Percentiles rank a stretch among this genome's conserved stretches.
Conservation (phyloP, 139 green algal species). For the Coelastrella sp. region DNA sequence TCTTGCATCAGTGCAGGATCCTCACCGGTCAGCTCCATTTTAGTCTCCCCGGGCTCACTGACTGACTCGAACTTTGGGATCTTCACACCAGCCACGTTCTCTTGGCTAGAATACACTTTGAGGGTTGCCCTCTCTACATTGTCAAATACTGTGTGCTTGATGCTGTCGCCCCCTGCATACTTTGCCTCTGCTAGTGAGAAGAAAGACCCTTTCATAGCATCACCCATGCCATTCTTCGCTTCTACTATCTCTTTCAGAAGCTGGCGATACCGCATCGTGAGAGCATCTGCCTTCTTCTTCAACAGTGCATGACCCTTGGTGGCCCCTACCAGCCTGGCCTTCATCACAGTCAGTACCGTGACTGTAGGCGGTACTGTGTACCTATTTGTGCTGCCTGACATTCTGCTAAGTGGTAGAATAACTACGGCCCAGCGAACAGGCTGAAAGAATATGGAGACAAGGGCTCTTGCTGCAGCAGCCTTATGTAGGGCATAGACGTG, state of each 20-base stretch:
- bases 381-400: conserved; percentile 55
- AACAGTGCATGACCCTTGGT: conserved; percentile 96
- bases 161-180: conserved; percentile 93
- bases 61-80: conserved; percentile 92
- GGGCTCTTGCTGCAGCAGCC: neutral
- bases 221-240: conserved; percentile 93
- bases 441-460: too few species aligned
- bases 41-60: conserved; percentile 72
- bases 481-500: neutral
- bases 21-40: conserved; percentile 84
- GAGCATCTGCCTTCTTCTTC: conserved; percentile 99
- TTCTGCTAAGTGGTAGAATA: conserved; percentile 1
- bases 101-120: conserved; percentile 71
- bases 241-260: conserved; percentile 95
- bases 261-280: conserved; percentile 87
- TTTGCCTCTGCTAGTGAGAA: conserved; percentile 96
- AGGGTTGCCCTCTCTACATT: conserved; percentile 72
- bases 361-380: conserved; percentile 91
- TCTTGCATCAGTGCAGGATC: neutral
- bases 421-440: neutral
- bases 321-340: conserved; percentile 88
- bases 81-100: conserved; percentile 99
- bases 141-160: conserved; percentile 97
- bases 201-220: conserved; percentile 90
- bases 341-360: conserved; percentile 94